Evolutionary conservation across 2,329 filamentous ascomycete species (phyloP).

Genomic region (Arthrobotrys iridis): DNA sequence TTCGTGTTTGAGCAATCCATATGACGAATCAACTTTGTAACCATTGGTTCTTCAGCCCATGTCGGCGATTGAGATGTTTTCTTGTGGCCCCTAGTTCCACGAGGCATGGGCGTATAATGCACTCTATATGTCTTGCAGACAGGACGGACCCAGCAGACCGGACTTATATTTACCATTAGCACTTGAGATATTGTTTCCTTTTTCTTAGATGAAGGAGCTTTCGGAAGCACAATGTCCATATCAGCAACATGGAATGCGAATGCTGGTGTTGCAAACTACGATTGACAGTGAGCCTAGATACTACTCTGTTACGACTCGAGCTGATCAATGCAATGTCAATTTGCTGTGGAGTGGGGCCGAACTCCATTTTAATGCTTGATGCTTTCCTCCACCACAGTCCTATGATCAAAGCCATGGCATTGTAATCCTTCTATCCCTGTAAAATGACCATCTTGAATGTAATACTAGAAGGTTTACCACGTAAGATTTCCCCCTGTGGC

Average conservation of each 20-base stretch:
- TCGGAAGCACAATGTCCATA: neutral
- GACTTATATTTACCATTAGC: neutral
- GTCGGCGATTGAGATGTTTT: conserved; percentile 38
- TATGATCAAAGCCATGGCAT: conserved; percentile 26
- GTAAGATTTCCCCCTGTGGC: conserved; percentile 38
- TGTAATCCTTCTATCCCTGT: conserved; percentile 5
- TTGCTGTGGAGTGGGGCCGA: neutral
- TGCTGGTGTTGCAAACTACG: neutral
- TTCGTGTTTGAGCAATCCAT: neutral
- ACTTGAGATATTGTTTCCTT: neutral
- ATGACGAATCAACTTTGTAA: neutral
- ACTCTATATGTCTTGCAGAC: conserved; percentile 25
- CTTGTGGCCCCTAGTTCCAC: conserved; percentile 1
- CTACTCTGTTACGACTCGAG: neutral
- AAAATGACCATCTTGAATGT: conserved; percentile 5
- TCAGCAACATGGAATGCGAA: neutral
- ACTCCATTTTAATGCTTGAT: neutral
- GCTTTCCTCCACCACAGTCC: neutral
- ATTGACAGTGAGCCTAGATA: neutral
- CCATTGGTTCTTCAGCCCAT: conserved; percentile 5
- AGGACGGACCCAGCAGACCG: conserved; percentile 1
- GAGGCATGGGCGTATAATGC: conserved; percentile 6
- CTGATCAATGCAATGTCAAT: conserved; percentile 12
- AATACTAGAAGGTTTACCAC: conserved; percentile 18
- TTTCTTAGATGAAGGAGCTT: neutral